Conservation (phyloP, 352 stramenopile species). For the Globisporangium spinosum region DNA sequence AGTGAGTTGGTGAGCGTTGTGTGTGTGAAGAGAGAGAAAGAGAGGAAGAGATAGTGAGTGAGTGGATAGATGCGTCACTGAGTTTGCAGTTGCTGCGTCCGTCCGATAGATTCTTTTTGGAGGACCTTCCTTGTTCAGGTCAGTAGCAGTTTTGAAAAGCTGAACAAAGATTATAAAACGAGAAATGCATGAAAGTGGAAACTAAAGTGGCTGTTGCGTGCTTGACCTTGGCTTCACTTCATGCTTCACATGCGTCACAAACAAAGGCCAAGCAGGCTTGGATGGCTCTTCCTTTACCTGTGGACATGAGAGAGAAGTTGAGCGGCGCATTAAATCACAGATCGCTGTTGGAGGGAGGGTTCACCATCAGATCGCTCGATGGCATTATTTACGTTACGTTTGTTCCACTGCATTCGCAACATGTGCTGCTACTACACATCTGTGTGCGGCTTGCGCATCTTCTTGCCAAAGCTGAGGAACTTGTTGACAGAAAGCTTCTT, state of each 20-base stretch:
- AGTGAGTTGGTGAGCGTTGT: not conserved
- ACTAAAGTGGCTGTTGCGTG: not conserved
- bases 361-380: not conserved
- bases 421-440: conserved; percentile 19
- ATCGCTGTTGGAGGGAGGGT: not conserved
- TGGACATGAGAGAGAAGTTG: not conserved
- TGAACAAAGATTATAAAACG: conserved; percentile 9
- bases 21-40: not conserved
- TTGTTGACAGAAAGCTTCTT: conserved; percentile 79
- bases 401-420: not conserved
- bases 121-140: not conserved
- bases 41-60: not conserved
- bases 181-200: not conserved
- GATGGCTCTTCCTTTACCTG: not conserved
- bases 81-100: not conserved
- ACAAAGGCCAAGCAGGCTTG: not conserved
- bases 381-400: not conserved
- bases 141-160: not conserved
- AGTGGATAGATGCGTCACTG: not conserved
- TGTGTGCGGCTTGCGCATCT: conserved; percentile 35
- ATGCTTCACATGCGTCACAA: no score
- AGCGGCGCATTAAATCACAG: not conserved
- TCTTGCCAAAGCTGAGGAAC: conserved; percentile 69
- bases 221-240: not conserved
- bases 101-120: not conserved